Percentiles rank a stretch among this genome's conserved stretches.
These are phyloP conservation scores for Neopestalotiopsis clavispora DNA, from an alignment of 2,329 filamentous ascomycete species.

Conservation along the genomic window DNA sequence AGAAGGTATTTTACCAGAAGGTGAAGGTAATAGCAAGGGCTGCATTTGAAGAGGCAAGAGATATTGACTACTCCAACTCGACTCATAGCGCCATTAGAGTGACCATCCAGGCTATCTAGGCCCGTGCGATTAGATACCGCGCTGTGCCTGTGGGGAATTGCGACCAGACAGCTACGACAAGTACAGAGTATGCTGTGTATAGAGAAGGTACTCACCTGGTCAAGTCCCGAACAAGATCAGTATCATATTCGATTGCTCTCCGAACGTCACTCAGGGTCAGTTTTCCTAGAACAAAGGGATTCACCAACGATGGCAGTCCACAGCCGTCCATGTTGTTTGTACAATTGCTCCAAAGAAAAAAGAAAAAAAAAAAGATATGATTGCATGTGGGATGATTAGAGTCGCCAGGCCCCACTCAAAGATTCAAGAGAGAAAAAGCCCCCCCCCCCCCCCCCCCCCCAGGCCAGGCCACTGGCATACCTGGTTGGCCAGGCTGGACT, in stretches of 20 bases:
- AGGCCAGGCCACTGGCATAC: background rate
- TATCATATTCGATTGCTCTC: no score
- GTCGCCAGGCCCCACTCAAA: background rate
- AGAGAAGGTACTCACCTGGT: background rate
- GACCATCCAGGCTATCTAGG: background rate
- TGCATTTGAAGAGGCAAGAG: conserved; percentile 20
- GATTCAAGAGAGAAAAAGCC: background rate
- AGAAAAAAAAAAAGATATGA: background rate
- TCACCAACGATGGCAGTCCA: no score
- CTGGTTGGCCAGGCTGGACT: background rate
- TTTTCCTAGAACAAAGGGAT: no score
- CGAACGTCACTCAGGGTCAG: no score
- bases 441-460: background rate
- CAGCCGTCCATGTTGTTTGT: no score
- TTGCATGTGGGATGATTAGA: background rate
- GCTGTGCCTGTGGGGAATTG: background rate
- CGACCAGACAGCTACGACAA: background rate
- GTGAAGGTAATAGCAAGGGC: conserved; percentile 4
- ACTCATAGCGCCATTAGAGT: background rate
- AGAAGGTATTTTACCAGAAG: no score
- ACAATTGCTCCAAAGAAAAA: no score
- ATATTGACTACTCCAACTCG: background rate
- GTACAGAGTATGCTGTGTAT: background rate
- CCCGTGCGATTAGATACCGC: background rate
- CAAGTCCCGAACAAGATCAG: no score